Base-by-base conservation (phyloP, 495 filamentous ascomycete species). In the Neurospora cerealis region DNA sequence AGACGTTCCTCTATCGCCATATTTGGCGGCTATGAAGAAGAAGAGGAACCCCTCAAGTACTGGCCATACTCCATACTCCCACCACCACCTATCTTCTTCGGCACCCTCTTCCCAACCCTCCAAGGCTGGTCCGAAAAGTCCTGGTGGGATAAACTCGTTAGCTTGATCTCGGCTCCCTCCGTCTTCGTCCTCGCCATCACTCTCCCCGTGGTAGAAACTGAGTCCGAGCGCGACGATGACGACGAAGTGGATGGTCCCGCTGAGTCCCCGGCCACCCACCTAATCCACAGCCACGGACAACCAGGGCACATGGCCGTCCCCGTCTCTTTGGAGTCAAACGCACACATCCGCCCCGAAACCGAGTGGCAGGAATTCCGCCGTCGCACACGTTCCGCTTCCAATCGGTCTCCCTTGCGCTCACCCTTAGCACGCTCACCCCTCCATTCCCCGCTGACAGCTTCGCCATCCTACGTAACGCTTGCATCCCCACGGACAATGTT, bases 181-280 rank as follows among this genome's bases (percentile, higher is more conserved):
- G 92, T 98, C 38, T 94, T 99, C 71, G 84, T 97, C 6, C 86
- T 99, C 13, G 94, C 94, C 0, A 90, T 96, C 41, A 98, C 96
- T 0, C 80, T 99, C n/a, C 96, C 96, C 4, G 94, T 98, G 0
- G 90, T 97, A 10, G 94, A 98, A 73, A 81, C 79, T 0, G 87
- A 88, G 40, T 69, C 75, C 46, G 81, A 86, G 10, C 84, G 88
- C 13, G 85, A 86, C 39, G 83, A 88, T 4, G 81, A 86, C 2
- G 87, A 89, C n/a, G 81, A 82, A 11, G 71, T 60, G 1, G 37
- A 72, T 2, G 70, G 40, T 2, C 24, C 19, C 21, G 78, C 80
- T 4, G 81, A 84, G 41, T 77, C 74, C 69, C 69, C 76, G 0
- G 54, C 24, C 3, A 66, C 28, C 24, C 28, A 66, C 6, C 28